phyloP scores from a whole-genome alignment of 2,329 filamentous ascomycete genomes.

The Metarhizium rileyi region DNA sequence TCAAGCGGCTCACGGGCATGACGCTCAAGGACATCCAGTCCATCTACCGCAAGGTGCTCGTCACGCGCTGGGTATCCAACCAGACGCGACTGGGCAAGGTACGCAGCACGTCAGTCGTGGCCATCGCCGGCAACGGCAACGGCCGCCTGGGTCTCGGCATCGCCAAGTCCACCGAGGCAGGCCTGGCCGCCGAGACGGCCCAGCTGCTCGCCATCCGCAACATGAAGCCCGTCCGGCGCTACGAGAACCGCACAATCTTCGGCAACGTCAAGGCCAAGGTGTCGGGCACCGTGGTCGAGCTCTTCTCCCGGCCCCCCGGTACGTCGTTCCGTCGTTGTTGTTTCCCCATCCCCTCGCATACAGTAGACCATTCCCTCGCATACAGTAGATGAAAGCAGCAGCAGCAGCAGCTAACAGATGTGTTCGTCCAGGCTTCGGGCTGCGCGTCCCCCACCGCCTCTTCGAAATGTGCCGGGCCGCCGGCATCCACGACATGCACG shows the following conservation, averaged over 20 bases:
- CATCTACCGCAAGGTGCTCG: constrained; percentile 62
- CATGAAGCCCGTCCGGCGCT: constrained; percentile 84
- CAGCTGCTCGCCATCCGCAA: constrained; percentile 76
- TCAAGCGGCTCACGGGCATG: constrained; percentile 47
- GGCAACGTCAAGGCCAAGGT: constrained; percentile 78
- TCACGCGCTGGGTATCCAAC: constrained; percentile 68
- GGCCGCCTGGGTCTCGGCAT: constrained; percentile 83
- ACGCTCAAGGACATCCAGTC: constrained; percentile 39
- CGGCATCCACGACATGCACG: constrained; percentile 80
- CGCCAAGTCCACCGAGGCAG: constrained; percentile 71
- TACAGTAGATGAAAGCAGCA: not conserved
- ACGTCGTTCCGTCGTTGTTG: constrained; percentile 31
- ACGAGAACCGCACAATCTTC: constrained; percentile 86
- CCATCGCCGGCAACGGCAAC: constrained; percentile 77
- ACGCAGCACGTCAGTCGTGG: constrained; percentile 61
- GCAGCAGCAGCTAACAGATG: not conserved
- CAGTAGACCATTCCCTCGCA: not conserved
- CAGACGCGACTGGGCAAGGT: constrained; percentile 97
- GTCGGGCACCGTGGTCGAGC: constrained; percentile 73
- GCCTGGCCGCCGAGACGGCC: constrained; percentile 61
- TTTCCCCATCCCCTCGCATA: not conserved
- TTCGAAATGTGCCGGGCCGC: constrained; percentile 87
- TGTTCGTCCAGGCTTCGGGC: constrained; percentile 65
- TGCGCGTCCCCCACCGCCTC: constrained; percentile 82
- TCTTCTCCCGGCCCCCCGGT: constrained; percentile 83